Evolutionary conservation across 352 stramenopile genomes (phyloP).

Genomic region (Phytophthora melonis): DNA sequence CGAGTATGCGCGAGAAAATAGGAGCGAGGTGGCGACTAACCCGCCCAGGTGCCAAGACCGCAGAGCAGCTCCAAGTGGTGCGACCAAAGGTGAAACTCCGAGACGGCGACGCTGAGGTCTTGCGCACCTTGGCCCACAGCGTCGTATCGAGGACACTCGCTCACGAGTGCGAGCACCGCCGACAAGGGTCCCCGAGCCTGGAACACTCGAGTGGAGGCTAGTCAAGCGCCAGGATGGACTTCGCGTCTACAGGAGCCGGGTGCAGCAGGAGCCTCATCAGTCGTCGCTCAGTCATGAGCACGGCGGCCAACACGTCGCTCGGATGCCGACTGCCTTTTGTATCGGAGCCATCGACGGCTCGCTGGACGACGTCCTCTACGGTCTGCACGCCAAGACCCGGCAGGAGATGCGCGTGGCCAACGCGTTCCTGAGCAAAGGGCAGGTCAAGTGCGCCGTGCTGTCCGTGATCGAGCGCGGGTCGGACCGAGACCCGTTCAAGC

Average conservation of each 20-base stretch:
- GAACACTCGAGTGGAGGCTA: conserved; percentile 32
- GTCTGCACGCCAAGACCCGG: conserved; percentile 34
- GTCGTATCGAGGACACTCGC: conserved; percentile 50
- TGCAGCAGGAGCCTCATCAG: conserved; percentile 15
- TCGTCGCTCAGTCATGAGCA: conserved; percentile 16
- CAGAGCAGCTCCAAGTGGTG: conserved; percentile 9
- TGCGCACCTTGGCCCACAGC: conserved; percentile 39
- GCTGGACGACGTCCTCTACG: conserved; percentile 36
- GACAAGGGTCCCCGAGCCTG: conserved; percentile 30
- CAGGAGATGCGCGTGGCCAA: conserved; percentile 29
- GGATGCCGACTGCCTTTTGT: conserved; percentile 24
- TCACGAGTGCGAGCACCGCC: conserved; percentile 47
- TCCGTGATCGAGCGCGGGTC: conserved; percentile 34
- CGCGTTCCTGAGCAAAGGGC: conserved; percentile 28
- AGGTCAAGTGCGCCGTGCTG: conserved; percentile 38
- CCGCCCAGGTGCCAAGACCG: conserved; percentile 8
- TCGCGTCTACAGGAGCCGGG: conserved; percentile 28
- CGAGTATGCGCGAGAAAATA: conserved; percentile 28
- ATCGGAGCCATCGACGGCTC: conserved; percentile 32
- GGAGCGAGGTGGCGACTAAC: conserved; percentile 15
- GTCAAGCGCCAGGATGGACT: conserved; percentile 36
- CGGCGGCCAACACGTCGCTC: neutral
- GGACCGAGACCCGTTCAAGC: conserved; percentile 43
- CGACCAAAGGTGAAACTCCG: conserved; percentile 34
- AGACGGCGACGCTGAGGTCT: conserved; percentile 33